Evolutionary conservation across 352 stramenopile species (phyloP).

Genomic region (Globisporangium spinosum): DNA sequence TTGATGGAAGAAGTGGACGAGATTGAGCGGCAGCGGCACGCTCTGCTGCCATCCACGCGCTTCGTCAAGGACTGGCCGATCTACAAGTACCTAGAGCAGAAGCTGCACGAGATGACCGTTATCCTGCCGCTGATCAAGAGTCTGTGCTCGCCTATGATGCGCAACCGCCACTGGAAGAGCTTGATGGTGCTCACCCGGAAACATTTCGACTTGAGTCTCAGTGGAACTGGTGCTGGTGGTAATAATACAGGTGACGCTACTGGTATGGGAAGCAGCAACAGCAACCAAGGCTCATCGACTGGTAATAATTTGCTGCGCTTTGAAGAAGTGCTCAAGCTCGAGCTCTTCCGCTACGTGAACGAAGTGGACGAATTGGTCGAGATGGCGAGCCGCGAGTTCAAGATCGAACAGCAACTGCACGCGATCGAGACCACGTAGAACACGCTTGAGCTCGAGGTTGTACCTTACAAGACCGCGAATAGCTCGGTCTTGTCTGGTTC

Average conservation of each 20-base stretch:
- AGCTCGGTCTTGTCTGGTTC: conserved; percentile 11
- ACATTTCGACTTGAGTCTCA: conserved; percentile 72
- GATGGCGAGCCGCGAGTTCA: conserved; percentile 94
- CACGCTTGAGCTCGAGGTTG: conserved; percentile 90
- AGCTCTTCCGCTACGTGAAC: conserved; percentile 90
- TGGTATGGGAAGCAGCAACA: background rate
- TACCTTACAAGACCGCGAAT: conserved; percentile 79
- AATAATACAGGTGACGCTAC: background rate
- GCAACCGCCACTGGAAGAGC: conserved; percentile 87
- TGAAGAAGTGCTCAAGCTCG: conserved; percentile 91
- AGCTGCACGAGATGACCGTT: conserved; percentile 90
- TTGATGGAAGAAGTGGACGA: conserved; percentile 90
- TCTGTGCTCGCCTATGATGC: conserved; percentile 84
- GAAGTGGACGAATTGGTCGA: conserved; percentile 94
- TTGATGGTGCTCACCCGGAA: conserved; percentile 84
- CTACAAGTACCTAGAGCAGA: conserved; percentile 89
- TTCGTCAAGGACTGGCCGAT: conserved; percentile 91
- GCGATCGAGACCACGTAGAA: conserved; percentile 91
- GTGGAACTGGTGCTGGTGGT: conserved; percentile 2
- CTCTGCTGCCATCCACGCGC: conserved; percentile 45
- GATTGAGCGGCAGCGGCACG: conserved; percentile 52
- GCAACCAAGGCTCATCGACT: background rate
- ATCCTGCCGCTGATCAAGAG: conserved; percentile 90
- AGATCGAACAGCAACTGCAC: conserved; percentile 95
- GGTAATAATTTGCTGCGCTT: conserved; percentile 64